A percentile compares a stretch with the other conserved stretches of the same genome.
These are phyloP conservation scores for Blastobotrys proliferans DNA, from an alignment of 1,139 yeast genomes.

Conservation along the genomic window DNA sequence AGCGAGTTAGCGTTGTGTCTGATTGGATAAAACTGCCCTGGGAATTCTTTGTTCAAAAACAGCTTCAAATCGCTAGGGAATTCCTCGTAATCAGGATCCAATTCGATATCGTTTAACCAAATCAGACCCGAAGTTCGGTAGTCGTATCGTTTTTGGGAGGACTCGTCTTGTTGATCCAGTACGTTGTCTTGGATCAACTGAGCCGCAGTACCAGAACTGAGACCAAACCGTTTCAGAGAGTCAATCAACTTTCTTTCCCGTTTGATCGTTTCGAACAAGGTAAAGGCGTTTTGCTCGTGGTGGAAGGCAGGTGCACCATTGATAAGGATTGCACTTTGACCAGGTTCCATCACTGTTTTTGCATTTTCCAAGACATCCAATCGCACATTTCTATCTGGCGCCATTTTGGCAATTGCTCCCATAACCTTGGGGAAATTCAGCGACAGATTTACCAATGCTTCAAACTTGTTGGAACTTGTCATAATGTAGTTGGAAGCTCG, in stretches of 20 bases:
- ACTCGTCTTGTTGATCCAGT: constrained; percentile 16
- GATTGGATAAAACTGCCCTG: constrained; percentile 65
- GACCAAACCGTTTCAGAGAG: constrained; percentile 19
- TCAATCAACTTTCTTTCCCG: constrained; percentile 30
- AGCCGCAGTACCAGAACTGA: constrained; percentile 17
- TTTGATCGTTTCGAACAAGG: constrained; percentile 31
- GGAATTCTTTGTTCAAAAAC: constrained; percentile 35
- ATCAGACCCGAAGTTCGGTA: constrained; percentile 47
- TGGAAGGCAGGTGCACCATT: constrained; percentile 36
- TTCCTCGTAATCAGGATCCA: constrained; percentile 50
- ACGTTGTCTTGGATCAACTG: constrained; percentile 20
- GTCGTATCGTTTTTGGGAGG: constrained; percentile 36
- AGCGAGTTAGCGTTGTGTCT: constrained; percentile 73
- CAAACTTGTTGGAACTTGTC: constrained; percentile 28
- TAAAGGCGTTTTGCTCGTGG: constrained; percentile 27
- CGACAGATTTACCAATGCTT: constrained; percentile 31
- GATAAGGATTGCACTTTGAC: constrained; percentile 34
- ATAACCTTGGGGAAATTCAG: constrained; percentile 36
- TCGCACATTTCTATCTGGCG: constrained; percentile 20
- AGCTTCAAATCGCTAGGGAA: constrained; percentile 45
- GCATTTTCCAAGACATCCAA: constrained; percentile 25
- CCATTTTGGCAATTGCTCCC: constrained; percentile 23
- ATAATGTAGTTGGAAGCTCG: constrained; percentile 33
- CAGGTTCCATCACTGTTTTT: constrained; percentile 26
- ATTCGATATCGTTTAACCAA: constrained; percentile 74